Evolutionary conservation across 768 basidiomycete species (phyloP).

Genomic region (Calocybe cyanea): DNA sequence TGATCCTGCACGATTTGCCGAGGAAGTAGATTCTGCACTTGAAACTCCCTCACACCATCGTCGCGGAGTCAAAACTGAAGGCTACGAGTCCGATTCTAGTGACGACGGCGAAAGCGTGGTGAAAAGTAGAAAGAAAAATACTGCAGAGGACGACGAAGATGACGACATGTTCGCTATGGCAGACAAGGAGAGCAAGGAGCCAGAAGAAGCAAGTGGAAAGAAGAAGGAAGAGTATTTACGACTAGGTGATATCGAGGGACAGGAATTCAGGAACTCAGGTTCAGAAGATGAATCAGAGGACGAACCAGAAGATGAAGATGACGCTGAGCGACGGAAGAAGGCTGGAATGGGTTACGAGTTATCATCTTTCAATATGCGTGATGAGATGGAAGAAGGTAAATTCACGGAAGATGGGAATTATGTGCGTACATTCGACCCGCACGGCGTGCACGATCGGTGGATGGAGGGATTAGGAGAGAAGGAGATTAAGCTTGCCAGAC

Average conservation of each 20-base stretch:
- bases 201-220: slow-evolving; percentile 32
- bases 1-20: slow-evolving; percentile 72
- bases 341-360: slow-evolving; percentile 91
- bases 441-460: slow-evolving; percentile 93
- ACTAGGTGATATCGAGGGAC: slow-evolving; percentile 94
- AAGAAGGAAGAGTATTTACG: slow-evolving; percentile 75
- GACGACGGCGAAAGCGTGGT: slow-evolving; percentile 96
- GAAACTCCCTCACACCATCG: slow-evolving; percentile 61
- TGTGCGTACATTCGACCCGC: slow-evolving; percentile 81
- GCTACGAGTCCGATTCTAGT: slow-evolving; percentile 92
- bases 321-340: slow-evolving; percentile 69
- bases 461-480: slow-evolving; percentile 86
- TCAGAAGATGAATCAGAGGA: slow-evolving; percentile 42
- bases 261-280: slow-evolving; percentile 68
- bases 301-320: slow-evolving; percentile 73
- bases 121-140: slow-evolving; percentile 63
- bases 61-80: slow-evolving; percentile 75
- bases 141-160: slow-evolving; percentile 52
- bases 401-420: slow-evolving; percentile 93
- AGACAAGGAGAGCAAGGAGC: slow-evolving; percentile 53
- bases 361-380: slow-evolving; percentile 97
- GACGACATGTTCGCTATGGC: slow-evolving; percentile 81
- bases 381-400: slow-evolving; percentile 98
- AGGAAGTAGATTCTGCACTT: slow-evolving; percentile 72
- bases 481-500: slow-evolving; percentile 79